Percentiles rank a stretch among this genome's conserved stretches.
Conservation (phyloP, 2,329 filamentous ascomycete species). For the Geosmithia putterillii region DNA sequence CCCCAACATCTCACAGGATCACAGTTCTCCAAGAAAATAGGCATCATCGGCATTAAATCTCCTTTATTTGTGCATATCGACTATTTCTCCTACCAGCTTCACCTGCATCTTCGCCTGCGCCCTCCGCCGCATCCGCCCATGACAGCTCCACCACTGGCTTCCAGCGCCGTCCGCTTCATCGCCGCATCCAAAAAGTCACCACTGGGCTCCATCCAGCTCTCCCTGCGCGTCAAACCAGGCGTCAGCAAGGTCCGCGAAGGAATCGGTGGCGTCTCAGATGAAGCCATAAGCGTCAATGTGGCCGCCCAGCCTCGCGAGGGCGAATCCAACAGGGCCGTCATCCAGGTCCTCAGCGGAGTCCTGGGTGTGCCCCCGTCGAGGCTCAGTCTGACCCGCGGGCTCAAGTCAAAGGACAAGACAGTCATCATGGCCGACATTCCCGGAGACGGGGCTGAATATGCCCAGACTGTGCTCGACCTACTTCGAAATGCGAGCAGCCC, state of each 20-base stretch:
- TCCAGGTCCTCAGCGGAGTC: conserved; percentile 46
- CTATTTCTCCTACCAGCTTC: too few species aligned
- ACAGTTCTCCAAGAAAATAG: too few species aligned
- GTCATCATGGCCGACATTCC: conserved; percentile 27
- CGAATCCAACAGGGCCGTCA: conserved; percentile 56
- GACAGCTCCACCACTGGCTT: not conserved
- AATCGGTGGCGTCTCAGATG: conserved; percentile 40
- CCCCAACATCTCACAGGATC: too few species aligned
- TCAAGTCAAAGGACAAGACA: conserved; percentile 54
- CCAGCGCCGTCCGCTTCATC: conserved; percentile 30
- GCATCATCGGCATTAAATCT: too few species aligned
- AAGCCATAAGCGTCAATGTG: conserved; percentile 51
- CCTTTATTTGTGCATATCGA: too few species aligned
- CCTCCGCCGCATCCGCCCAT: not conserved
- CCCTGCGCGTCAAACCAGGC: conserved; percentile 57
- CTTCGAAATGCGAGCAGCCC: conserved; percentile 13
- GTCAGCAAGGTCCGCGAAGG: conserved; percentile 50
- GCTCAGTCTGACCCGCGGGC: conserved; percentile 47
- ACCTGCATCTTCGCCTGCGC: not conserved
- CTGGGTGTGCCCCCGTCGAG: conserved; percentile 52
- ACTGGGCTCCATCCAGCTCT: conserved; percentile 39
- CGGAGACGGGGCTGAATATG: conserved; percentile 16
- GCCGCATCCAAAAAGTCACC: conserved; percentile 32
- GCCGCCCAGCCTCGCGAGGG: conserved; percentile 53
- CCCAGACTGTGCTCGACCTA: conserved; percentile 12